Evolutionary conservation across 306 rosid genomes (phyloP), one percentile per base, ranked within the genome.

Genomic region (Malus sylvestris): DNA sequence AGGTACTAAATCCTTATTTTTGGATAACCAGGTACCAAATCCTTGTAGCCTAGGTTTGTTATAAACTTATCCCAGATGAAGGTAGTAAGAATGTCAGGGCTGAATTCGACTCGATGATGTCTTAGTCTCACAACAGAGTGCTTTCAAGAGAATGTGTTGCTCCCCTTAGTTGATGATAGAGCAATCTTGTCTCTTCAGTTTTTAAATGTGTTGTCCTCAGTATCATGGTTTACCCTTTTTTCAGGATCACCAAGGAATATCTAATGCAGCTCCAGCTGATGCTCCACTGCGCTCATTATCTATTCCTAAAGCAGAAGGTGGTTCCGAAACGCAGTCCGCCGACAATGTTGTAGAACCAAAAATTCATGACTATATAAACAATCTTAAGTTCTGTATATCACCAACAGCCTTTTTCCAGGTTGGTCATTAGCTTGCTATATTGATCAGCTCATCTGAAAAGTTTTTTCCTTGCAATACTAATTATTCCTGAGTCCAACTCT

Each of bases 371-470:
- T 84, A 81, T 79, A 89, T 95, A 76, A 85, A 86, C 88, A 76
- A 85, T 85, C 99, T 95, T 76, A 80, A 33, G 57, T 95, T 95
- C 81, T 87, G 91, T 72, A 91, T 95, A 88, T 95, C 98, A 23
- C 99, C 99, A 38, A 92, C 99, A 10, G 96, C 98, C 29, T 95
- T 95, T 87, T 95, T 95, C 76, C 98, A 95, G 97, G 99, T 90
- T 76, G 23, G 68, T 70, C 66, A 33, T 76, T 33, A 38, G 61
- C 62, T 75, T 51, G 18, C 70, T 81, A 65, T 72, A 74, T 68
- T 81, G 3, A 27, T 58, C 44, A 45, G 76, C 25, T 70, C 52
- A 69, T 46, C 61, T 61, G 73, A 29, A 13, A 38, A 27, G 6
- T 15, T 2, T 63, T 83, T 58, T 75, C 30, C 66, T 33, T 3